phyloP scores from a whole-genome alignment of 2,329 filamentous ascomycete genomes.

The Aspergillus sp. region DNA sequence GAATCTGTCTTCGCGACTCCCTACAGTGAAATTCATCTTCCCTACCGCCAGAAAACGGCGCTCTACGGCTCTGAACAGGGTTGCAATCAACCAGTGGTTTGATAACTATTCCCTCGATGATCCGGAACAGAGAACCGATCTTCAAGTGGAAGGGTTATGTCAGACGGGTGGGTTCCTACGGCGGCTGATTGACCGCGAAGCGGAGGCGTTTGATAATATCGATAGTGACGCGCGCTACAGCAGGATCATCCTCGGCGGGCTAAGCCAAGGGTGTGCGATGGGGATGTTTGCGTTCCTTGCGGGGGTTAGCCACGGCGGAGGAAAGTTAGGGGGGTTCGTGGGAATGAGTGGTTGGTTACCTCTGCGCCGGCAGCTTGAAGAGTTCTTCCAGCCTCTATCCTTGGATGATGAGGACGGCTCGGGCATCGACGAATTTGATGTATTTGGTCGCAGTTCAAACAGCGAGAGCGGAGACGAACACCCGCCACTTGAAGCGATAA shows the following conservation, averaged over 20 bases:
- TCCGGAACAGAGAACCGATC: conserved; percentile 32
- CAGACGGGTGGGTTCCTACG: conserved; percentile 33
- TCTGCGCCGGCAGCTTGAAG: conserved; percentile 18
- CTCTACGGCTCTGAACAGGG: conserved; percentile 35
- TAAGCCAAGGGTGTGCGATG: conserved; percentile 48
- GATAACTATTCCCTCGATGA: conserved; percentile 37
- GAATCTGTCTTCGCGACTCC: conserved; percentile 8
- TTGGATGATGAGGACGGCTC: conserved; percentile 10
- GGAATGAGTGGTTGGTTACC: conserved; percentile 43
- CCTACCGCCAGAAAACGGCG: conserved; percentile 41
- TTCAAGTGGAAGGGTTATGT: conserved; percentile 38
- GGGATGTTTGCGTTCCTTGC: conserved; percentile 35
- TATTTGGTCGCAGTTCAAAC: conserved; percentile 6
- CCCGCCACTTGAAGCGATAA: neutral
- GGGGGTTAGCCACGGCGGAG: conserved; percentile 16
- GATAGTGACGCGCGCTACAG: conserved; percentile 8
- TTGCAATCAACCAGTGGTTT: conserved; percentile 44
- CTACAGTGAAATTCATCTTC: conserved; percentile 41
- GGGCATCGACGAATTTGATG: conserved; percentile 14
- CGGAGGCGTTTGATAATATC: conserved; percentile 10
- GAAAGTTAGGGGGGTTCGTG: conserved; percentile 34
- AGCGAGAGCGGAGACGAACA: neutral
- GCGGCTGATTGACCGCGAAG: conserved; percentile 27
- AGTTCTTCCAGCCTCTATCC: conserved; percentile 4
- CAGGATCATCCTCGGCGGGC: conserved; percentile 42